phyloP scores from a whole-genome alignment of 2,329 filamentous ascomycete genomes.

The Penicillium digitatum region DNA sequence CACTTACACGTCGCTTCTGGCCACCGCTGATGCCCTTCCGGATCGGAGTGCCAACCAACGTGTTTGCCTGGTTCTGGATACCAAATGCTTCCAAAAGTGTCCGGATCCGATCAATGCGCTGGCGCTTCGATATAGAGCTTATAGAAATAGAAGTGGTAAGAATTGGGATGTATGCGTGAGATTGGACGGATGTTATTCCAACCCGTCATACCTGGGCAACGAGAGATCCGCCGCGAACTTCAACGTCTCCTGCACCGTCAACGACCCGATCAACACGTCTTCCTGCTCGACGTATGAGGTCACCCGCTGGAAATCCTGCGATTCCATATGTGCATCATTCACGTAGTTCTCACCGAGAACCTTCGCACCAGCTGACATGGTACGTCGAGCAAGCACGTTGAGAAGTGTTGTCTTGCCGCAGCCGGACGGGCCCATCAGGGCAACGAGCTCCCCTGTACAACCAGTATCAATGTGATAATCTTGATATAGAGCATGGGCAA shows the following conservation, averaged over 20 bases:
- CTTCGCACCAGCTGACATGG: constrained; percentile 51
- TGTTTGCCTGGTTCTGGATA: constrained; percentile 63
- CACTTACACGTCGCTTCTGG: constrained; percentile 75
- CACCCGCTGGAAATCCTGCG: constrained; percentile 58
- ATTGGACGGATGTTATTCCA: neutral
- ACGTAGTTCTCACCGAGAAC: constrained; percentile 55
- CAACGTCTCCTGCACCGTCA: constrained; percentile 77
- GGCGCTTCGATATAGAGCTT: constrained; percentile 51
- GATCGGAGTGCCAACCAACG: constrained; percentile 75
- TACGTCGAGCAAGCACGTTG: constrained; percentile 68
- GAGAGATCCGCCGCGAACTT: constrained; percentile 70
- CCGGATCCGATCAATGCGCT: constrained; percentile 61
- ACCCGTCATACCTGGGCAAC: constrained; percentile 47
- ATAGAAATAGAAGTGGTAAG: constrained; percentile 5
- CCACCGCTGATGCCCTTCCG: constrained; percentile 80
- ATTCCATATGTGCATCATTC: constrained; percentile 58
- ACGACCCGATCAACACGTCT: constrained; percentile 73
- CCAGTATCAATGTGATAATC: neutral
- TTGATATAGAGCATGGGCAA: neutral
- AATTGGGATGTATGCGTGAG: neutral
- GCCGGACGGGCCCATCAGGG: constrained; percentile 73
- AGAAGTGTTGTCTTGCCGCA: constrained; percentile 80
- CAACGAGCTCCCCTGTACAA: constrained; percentile 63
- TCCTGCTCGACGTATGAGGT: constrained; percentile 83
- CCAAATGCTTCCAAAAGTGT: constrained; percentile 69